phyloP scores from a whole-genome alignment of 1,139 yeast genomes.

The Magnusiomyces paraingens region DNA sequence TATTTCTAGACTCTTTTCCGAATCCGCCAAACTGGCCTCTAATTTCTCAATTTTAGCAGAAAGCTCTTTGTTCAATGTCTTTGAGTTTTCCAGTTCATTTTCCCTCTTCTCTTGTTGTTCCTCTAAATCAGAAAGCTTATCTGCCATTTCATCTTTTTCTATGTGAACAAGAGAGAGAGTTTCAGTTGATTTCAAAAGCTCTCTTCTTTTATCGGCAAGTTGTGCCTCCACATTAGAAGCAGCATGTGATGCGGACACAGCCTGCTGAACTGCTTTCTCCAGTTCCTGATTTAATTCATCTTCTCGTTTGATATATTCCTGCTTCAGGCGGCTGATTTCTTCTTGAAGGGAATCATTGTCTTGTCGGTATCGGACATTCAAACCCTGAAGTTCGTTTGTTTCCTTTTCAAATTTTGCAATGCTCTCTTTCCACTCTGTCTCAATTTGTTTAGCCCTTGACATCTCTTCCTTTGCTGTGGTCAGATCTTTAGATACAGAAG shows the following conservation, averaged over 20 bases:
- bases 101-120: constrained; percentile 10
- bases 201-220: constrained; percentile 13
- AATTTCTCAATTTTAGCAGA: constrained; percentile 2
- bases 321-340: constrained; percentile 10
- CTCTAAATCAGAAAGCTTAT: constrained; percentile 16
- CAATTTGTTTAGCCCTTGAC: constrained; percentile 12
- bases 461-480: no score
- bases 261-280: constrained; percentile 15
- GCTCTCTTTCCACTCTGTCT: constrained; percentile 1
- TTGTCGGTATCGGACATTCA: constrained; percentile 8
- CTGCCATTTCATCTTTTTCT: constrained; percentile 14
- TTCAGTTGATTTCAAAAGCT: constrained; percentile 15
- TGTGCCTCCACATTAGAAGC: constrained; percentile 14
- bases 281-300: constrained; percentile 13
- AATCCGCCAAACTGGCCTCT: constrained; percentile 8
- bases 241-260: constrained; percentile 12
- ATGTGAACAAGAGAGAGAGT: constrained; percentile 14
- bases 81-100: background rate
- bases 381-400: constrained; percentile 4
- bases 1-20: constrained; percentile 5
- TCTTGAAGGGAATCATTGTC: constrained; percentile 13
- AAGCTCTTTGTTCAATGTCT: background rate
- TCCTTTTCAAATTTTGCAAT: constrained; percentile 9
- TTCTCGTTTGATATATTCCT: constrained; percentile 11
- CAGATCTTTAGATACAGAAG: background rate